Base-by-base conservation (phyloP, 2,329 filamentous ascomycete genomes). In the Colletotrichum tamarilloi region DNA sequence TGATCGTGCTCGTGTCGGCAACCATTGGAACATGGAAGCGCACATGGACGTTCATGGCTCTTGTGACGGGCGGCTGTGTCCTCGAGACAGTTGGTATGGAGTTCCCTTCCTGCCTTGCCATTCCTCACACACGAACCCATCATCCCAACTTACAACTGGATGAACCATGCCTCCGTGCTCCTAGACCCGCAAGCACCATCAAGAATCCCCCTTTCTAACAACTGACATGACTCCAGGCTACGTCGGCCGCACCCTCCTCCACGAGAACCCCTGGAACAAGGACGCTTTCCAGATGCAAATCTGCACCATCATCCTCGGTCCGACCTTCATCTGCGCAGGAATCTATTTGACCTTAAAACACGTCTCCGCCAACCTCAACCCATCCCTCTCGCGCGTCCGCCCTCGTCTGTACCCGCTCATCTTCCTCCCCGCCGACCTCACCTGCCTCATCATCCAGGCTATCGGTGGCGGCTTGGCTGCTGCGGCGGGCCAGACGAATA, bases 311-410 rank as follows among this genome's bases (percentile, higher is more conserved):
- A 88, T 90, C 80, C 84, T 90, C 63, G 87, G 84, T n/a, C 88
- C 88, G 3, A 89, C 90, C 35, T 85, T 92, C 72, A 84, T 92
- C 80, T 90, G 89, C 81, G 89, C 90, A 75, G 87, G 85, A 77
- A 88, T 92, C 80, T 92, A 92, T 82, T 86, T 92, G 30, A 91
- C 88, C 4, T 87, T 92, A 72, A 90, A 91, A 80, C 90, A 91
- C 83, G 80, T 89, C 75, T 85, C 87, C 71, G 81, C 88, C 42
- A 80, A 84, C 59, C 82, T 90, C 74, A 84, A 83, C 80, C 85
- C 88, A 9, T 56, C 76, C 49, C 82, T 89, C 66, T 90, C 88
- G n/a, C 86, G 87, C 75, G 77, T 91, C 69, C 83, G 82, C 4
- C 86, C 89, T 22, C 81, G 79, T n/a, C 83, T 84, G 76, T 90